Conservation (phyloP, 129 eudicot genomes). For the Calendula officinalis region DNA sequence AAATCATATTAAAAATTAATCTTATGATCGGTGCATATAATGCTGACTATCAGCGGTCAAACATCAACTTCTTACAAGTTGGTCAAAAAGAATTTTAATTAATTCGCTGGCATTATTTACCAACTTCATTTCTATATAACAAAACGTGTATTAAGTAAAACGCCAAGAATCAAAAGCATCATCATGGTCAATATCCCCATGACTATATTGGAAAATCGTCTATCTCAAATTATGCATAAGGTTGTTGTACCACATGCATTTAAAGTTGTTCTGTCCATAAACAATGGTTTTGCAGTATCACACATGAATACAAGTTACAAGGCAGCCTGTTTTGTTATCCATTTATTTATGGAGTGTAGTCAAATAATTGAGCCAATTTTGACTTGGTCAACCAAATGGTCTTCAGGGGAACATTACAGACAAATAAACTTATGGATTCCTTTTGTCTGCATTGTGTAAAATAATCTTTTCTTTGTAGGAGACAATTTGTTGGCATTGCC, state of each 20-base stretch:
- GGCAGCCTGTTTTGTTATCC: too few species aligned
- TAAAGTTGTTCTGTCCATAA: slow-evolving; percentile 6
- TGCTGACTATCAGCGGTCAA: not conserved
- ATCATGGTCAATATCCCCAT: slow-evolving; percentile 12
- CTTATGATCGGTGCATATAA: not conserved
- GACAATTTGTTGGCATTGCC: slow-evolving; percentile 18
- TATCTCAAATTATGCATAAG: too few species aligned
- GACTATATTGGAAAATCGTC: not conserved
- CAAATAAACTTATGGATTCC: slow-evolving; percentile 17
- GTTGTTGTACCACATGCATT: slow-evolving; percentile 6
- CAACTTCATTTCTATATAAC: slow-evolving; percentile 13
- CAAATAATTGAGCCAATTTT: slow-evolving; percentile 24
- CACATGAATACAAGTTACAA: too few species aligned
- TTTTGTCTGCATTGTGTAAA: slow-evolving; percentile 26
- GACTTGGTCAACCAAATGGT: slow-evolving; percentile 23
- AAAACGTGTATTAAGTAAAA: not conserved
- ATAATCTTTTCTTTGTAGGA: slow-evolving; percentile 6
- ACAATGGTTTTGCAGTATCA: slow-evolving; percentile 1
- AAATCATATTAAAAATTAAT: too few species aligned
- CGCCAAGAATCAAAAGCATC: slow-evolving; percentile 10
- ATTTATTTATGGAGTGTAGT: slow-evolving; percentile 19
- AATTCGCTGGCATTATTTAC: slow-evolving; percentile 5
- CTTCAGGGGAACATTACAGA: slow-evolving; percentile 19
- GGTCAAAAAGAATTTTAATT: slow-evolving; percentile 1
- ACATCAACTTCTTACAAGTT: not conserved